These are phyloP conservation scores for Pseudoturritis turrita DNA, from an alignment of 345 rosid genomes.

Conservation along the genomic window DNA sequence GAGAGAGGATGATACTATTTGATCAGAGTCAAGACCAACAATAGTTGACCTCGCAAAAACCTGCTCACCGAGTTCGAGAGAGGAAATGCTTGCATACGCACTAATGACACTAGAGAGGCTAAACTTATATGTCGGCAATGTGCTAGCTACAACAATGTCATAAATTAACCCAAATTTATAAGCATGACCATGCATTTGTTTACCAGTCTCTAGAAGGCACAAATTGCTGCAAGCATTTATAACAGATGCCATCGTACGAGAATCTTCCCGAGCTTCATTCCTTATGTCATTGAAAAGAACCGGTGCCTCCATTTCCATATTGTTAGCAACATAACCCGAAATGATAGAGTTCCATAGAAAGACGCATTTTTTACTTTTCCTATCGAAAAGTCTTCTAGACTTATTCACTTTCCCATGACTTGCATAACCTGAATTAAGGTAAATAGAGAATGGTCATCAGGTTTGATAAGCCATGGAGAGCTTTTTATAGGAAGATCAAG, in stretches of 20 bases:
- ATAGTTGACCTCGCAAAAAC: conserved; percentile 54
- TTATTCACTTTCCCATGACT: conserved; percentile 49
- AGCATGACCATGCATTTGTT: conserved; percentile 65
- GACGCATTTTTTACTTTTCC: conserved; percentile 35
- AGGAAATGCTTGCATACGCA: conserved; percentile 64
- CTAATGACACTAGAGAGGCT: conserved; percentile 64
- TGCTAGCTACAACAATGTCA: conserved; percentile 58
- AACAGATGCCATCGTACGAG: conserved; percentile 48
- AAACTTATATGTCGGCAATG: conserved; percentile 66
- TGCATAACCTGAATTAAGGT: conserved; percentile 76
- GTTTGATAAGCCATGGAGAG: too few species aligned
- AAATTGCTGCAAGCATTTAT: conserved; percentile 53
- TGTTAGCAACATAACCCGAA: conserved; percentile 58
- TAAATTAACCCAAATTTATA: conserved; percentile 42
- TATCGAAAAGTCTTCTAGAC: conserved; percentile 49
- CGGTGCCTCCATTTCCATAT: conserved; percentile 54
- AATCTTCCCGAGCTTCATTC: conserved; percentile 38
- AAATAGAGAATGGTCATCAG: conserved; percentile 70
- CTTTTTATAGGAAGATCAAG: too few species aligned
- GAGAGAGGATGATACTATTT: conserved; percentile 64
- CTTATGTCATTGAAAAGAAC: conserved; percentile 55
- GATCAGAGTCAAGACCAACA: conserved; percentile 62
- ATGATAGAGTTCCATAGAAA: conserved; percentile 81
- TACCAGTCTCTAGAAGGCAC: conserved; percentile 37
- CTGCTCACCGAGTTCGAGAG: conserved; percentile 72